Evolutionary conservation across 176 grass and related monocot genomes (phyloP), one percentile per base, ranked within the genome.

Genomic region (Cenchrus americanus): DNA sequence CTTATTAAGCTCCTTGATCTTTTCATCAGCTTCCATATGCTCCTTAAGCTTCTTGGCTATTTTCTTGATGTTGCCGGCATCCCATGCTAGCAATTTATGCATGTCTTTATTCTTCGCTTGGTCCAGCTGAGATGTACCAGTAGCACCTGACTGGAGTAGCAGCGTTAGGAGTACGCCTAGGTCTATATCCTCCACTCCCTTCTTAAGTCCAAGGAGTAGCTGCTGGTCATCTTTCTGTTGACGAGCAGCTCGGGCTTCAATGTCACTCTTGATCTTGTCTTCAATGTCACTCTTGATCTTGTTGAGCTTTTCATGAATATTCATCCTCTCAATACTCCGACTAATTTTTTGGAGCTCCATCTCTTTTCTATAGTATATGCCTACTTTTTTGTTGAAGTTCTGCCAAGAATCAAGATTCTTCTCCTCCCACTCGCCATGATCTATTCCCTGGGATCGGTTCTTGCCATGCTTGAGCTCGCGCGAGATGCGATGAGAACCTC

Each of bases 401-500:
- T 57, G 6, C 53, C 53, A 57, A 57, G 6, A 8, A 21, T 57
- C 54, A 54, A 19, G 17, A 55, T 21, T 1, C 17, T 55, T 1
- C 52, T 5, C 52, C 52, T 6, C 52, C n/a, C 0, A 5, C 2
- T 24, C 2, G 10, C 43, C 26, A 62, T 50, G 9, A 30, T 19
- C 53, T 19, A 8, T 21, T 27, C 27, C 17, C 9, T 0, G 2
- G 27, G 27, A 27, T 27, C n/a, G 10, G 8, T 41, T 14, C 13
- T 1, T 4, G 42, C 0, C 12, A 4, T 1, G 41, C 58, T 62
- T 2, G 43, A 85, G 64, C 75, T 61, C 12, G 0, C 21, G 27
- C 18, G 51, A 44, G 18, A 85, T 85, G 75, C 78, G 78, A 54
- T 15, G 26, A 78, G 75, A 8, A 85, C 22, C 0, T 85, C n/a